Evolutionary conservation across 2,329 filamentous ascomycete species (phyloP).

Genomic region (Curvularia eragrostidis): DNA sequence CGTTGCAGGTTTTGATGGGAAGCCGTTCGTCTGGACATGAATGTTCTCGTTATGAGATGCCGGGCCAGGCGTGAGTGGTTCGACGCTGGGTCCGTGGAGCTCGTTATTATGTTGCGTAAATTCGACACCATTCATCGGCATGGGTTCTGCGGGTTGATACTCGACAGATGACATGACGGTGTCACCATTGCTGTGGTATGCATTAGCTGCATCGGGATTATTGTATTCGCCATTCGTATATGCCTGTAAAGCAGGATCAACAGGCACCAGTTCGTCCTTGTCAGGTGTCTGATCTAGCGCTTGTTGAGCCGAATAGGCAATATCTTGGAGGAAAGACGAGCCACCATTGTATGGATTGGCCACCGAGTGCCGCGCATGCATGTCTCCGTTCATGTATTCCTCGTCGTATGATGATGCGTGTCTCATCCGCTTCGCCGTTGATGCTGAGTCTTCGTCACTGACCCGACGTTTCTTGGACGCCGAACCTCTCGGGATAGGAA

Average conservation of each 20-base stretch:
- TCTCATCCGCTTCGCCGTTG: conserved; percentile 36
- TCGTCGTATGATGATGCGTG: conserved; percentile 36
- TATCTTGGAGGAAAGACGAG: conserved; percentile 33
- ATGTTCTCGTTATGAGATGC: conserved; percentile 15
- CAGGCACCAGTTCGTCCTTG: conserved; percentile 36
- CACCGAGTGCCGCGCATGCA: conserved; percentile 34
- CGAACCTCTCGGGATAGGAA: conserved; percentile 65
- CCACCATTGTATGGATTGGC: conserved; percentile 31
- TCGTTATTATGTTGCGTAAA: conserved; percentile 19
- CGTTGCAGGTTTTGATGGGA: conserved; percentile 12
- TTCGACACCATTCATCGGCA: conserved; percentile 27
- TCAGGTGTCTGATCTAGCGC: conserved; percentile 27
- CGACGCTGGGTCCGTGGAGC: conserved; percentile 28
- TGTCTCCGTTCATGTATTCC: conserved; percentile 31
- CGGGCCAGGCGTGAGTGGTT: conserved; percentile 40
- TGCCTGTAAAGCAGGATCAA: conserved; percentile 39
- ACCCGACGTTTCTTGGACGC: conserved; percentile 62
- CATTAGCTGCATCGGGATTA: conserved; percentile 19
- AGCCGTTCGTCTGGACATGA: conserved; percentile 23
- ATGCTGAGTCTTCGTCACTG: conserved; percentile 39
- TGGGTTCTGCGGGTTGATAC: conserved; percentile 25
- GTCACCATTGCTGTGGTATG: conserved; percentile 32
- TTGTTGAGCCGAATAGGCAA: conserved; percentile 42
- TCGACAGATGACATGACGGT: conserved; percentile 47
- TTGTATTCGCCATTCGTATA: conserved; percentile 29